These are phyloP conservation scores for Gastrolobium villosum DNA, from an alignment of 306 rosid genomes.

Conservation along the genomic window DNA sequence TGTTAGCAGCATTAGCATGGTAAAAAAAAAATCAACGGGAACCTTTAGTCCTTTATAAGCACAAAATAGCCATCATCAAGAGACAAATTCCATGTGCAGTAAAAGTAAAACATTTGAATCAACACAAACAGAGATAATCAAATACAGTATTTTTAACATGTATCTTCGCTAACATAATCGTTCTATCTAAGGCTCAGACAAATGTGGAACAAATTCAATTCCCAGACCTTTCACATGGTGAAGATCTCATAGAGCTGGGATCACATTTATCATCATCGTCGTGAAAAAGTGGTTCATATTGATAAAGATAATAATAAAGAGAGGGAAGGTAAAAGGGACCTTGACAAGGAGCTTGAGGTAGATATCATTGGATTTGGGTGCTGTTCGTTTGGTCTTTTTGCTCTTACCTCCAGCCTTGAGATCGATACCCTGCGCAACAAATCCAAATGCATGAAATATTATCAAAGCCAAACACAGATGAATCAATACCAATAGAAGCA, in stretches of 20 bases:
- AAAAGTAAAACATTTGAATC: background rate
- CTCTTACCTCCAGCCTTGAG: constrained; percentile 89
- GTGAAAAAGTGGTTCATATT: background rate
- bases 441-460: background rate
- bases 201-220: constrained; percentile 52
- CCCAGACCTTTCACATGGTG: constrained; percentile 46
- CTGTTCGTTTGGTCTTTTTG: constrained; percentile 80
- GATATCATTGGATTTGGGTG: constrained; percentile 87
- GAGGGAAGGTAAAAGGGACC: constrained; percentile 30
- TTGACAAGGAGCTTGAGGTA: constrained; percentile 66
- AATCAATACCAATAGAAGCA: too few relatives aligned
- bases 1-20: constrained; percentile 75
- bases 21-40: constrained; percentile 40
- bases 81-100: too few relatives aligned
- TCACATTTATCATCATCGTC: constrained; percentile 59
- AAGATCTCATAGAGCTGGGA: constrained; percentile 67
- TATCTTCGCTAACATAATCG: background rate
- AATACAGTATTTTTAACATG: too few relatives aligned
- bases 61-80: background rate
- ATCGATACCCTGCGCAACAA: constrained; percentile 52
- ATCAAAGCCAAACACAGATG: background rate
- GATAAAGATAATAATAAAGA: background rate
- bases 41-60: background rate
- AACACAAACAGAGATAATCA: background rate
- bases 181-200: constrained; percentile 48